Conservation (phyloP, 2,329 filamentous ascomycete genomes). For the Talaromyces sp. region DNA sequence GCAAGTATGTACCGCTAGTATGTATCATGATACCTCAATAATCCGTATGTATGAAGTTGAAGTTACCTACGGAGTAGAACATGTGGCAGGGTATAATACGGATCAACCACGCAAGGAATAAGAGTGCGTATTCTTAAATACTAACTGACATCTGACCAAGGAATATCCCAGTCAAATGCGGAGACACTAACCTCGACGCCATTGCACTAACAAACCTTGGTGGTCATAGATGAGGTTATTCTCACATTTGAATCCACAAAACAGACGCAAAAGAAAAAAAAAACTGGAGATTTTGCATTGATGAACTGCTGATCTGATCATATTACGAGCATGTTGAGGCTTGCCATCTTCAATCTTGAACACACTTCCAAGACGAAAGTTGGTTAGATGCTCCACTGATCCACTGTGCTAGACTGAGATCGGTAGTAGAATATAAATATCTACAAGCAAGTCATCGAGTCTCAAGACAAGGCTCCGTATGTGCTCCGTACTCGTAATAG, state of each 20-base stretch:
- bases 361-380: not conserved
- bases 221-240: not conserved
- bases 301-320: slow-evolving; percentile 9
- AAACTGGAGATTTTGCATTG: not conserved
- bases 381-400: slow-evolving; percentile 1
- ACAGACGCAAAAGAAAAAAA: not conserved
- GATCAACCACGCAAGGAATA: not conserved
- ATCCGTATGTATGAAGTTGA: not conserved
- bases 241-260: slow-evolving; percentile 4
- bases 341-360: not conserved
- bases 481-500: slow-evolving; percentile 2
- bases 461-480: not conserved
- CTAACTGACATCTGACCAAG: not conserved
- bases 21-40: not conserved
- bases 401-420: not conserved
- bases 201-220: not conserved
- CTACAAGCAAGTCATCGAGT: not conserved
- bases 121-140: not conserved
- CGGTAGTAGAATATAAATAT: not conserved
- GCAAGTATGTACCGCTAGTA: not conserved
- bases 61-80: not conserved
- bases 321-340: not conserved
- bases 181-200: slow-evolving; percentile 8
- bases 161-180: not conserved
- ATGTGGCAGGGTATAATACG: not conserved